phyloP scores from a whole-genome alignment of 331 rosid genomes.

The Pyracantha coccinea region DNA sequence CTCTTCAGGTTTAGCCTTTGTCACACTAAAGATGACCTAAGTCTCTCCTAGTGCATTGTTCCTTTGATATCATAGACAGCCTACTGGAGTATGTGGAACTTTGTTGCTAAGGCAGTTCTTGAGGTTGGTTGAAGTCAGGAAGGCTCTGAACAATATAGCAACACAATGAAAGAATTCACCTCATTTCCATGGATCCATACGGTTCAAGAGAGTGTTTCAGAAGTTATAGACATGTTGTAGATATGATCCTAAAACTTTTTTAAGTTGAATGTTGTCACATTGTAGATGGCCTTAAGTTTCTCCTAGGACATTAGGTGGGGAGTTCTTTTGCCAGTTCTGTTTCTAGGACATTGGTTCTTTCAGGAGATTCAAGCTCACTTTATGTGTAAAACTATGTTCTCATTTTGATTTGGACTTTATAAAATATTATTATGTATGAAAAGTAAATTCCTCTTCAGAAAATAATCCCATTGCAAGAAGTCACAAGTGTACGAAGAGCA shows the following conservation, averaged over 20 bases:
- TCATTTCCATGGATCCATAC: neutral
- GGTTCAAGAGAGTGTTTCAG: neutral
- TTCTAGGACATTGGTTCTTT: neutral
- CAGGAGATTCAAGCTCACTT: neutral
- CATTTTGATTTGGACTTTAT: neutral
- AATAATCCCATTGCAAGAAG: conserved; percentile 71
- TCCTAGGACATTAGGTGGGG: neutral
- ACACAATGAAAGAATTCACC: neutral
- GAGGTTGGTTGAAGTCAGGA: neutral
- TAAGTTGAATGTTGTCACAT: neutral
- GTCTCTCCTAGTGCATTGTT: neutral
- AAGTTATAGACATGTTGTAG: neutral
- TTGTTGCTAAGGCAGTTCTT: neutral
- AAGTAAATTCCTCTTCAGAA: conserved; percentile 44
- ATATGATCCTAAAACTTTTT: neutral
- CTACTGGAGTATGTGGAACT: neutral
- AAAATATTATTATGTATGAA: neutral
- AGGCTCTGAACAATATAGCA: neutral
- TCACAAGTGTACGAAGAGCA: conserved; percentile 74
- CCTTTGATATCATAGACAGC: neutral
- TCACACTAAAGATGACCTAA: neutral
- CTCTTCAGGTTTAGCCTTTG: neutral
- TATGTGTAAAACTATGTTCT: neutral
- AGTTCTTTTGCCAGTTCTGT: neutral
- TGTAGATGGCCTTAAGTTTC: neutral